Evolutionary conservation across 768 basidiomycete genomes (phyloP).

Genomic region (Amanita rubescens): DNA sequence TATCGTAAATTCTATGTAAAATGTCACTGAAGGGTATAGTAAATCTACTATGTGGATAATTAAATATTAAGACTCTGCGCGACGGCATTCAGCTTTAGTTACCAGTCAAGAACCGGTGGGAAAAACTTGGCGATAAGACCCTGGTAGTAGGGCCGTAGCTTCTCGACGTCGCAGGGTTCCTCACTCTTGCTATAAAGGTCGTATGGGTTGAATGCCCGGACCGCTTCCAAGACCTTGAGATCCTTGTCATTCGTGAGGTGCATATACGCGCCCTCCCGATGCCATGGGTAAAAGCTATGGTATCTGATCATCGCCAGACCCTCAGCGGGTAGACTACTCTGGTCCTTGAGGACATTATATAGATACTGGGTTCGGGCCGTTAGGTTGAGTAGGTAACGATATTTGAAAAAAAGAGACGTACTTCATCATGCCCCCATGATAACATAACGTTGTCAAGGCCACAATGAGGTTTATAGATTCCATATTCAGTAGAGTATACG

Average conservation of each 20-base stretch:
- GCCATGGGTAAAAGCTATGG: constrained; percentile 96
- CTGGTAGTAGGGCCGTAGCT: constrained; percentile 79
- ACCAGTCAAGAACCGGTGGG: constrained; percentile 79
- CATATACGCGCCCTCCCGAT: constrained; percentile 78
- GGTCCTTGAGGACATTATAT: constrained; percentile 77
- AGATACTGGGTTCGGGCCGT: constrained; percentile 49
- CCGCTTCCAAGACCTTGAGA: constrained; percentile 55
- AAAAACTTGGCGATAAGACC: constrained; percentile 80
- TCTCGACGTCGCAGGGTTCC: constrained; percentile 49
- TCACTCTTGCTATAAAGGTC: constrained; percentile 91
- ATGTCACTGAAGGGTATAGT: background rate
- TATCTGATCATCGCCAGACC: constrained; percentile 90
- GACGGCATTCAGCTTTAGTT: constrained; percentile 1
- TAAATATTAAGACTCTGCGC: background rate
- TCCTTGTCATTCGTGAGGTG: constrained; percentile 77
- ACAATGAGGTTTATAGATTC: constrained; percentile 72
- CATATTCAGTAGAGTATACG: constrained; percentile 63
- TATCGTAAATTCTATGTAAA: background rate
- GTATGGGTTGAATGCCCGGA: constrained; percentile 87
- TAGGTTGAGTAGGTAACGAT: background rate
- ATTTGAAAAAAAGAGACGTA: constrained; percentile 22
- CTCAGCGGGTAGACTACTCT: constrained; percentile 72
- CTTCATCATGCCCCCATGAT: constrained; percentile 90
- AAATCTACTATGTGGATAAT: background rate
- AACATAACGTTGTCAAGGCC: constrained; percentile 85